Conservation (phyloP, 2,329 filamentous ascomycete genomes). For the Fusarium brachygibbosum region DNA sequence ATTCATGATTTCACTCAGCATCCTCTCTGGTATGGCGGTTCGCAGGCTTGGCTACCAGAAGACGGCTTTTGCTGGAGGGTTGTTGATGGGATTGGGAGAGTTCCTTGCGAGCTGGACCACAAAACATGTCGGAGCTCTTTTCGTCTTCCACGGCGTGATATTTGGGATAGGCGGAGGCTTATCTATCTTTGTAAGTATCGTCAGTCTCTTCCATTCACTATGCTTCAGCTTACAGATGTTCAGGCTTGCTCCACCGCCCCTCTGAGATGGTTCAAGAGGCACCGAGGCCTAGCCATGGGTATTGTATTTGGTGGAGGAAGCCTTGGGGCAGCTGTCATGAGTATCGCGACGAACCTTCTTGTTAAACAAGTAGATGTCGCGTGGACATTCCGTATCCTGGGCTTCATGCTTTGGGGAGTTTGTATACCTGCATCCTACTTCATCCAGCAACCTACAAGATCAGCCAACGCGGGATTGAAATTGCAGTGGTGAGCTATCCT, state of each 20-base stretch:
- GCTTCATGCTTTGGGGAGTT: constrained; percentile 48
- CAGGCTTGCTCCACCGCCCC: constrained; percentile 46
- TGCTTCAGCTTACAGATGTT: accelerated
- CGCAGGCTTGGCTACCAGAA: constrained; percentile 44
- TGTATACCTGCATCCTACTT: constrained; percentile 50
- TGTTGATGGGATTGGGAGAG: constrained; percentile 51
- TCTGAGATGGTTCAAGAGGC: constrained; percentile 47
- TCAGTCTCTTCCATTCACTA: accelerated
- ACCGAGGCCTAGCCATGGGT: constrained; percentile 49
- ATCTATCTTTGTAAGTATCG: constrained; percentile 40
- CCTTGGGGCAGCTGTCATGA: constrained; percentile 49
- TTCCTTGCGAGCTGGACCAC: constrained; percentile 50
- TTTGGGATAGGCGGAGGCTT: constrained; percentile 48
- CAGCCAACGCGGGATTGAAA: constrained; percentile 18
- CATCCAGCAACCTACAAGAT: constrained; percentile 38
- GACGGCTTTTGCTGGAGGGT: constrained; percentile 41
- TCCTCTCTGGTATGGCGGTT: constrained; percentile 38
- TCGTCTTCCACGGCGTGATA: constrained; percentile 46
- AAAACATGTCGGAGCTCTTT: constrained; percentile 43
- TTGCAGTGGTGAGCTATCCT: constrained; percentile 45
- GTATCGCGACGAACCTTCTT: constrained; percentile 46
- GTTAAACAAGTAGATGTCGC: constrained; percentile 43
- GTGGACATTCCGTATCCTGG: constrained; percentile 49
- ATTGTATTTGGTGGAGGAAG: constrained; percentile 51
- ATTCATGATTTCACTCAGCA: constrained; percentile 47